Evolutionary conservation across 2,329 filamentous ascomycete genomes (phyloP).

Genomic region (Paramyrothecium sp.): DNA sequence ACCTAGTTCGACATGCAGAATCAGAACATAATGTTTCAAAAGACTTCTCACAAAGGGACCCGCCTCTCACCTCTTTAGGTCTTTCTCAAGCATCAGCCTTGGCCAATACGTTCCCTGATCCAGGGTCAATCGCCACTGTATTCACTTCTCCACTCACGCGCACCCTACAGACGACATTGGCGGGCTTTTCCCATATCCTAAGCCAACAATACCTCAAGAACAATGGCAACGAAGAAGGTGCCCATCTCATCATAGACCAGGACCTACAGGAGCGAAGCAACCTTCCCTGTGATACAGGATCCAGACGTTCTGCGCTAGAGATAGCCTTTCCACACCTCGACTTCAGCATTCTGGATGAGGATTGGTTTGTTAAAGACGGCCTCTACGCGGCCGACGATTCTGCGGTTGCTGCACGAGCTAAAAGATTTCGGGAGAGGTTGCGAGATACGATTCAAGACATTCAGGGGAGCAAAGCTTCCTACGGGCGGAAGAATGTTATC

Average conservation of each 20-base stretch:
- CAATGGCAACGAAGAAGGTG: background rate
- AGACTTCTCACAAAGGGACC: conserved; percentile 12
- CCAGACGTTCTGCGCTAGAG: conserved; percentile 7
- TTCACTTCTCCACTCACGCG: conserved; percentile 13
- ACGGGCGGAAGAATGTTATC: conserved; percentile 14
- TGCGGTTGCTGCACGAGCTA: conserved; percentile 12
- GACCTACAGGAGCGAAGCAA: conserved; percentile 22
- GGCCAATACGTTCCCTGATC: conserved; percentile 5
- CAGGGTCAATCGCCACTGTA: conserved; percentile 8
- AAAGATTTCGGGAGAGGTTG: conserved; percentile 12
- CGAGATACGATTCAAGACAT: conserved; percentile 3
- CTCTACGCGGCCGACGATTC: conserved; percentile 15
- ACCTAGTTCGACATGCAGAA: conserved; percentile 14
- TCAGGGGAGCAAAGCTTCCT: background rate
- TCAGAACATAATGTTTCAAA: conserved; percentile 14
- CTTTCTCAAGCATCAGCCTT: conserved; percentile 6
- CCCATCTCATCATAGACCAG: conserved; percentile 10
- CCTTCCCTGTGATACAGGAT: conserved; percentile 22
- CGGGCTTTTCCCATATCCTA: conserved; percentile 8
- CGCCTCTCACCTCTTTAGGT: conserved; percentile 9
- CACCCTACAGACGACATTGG: conserved; percentile 11
- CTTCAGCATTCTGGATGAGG: conserved; percentile 5
- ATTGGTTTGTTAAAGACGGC: conserved; percentile 18
- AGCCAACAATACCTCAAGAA: background rate
- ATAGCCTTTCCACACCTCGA: conserved; percentile 12